These are phyloP conservation scores for Ricinus communis DNA, from an alignment of 345 rosid genomes.

Conservation along the genomic window DNA sequence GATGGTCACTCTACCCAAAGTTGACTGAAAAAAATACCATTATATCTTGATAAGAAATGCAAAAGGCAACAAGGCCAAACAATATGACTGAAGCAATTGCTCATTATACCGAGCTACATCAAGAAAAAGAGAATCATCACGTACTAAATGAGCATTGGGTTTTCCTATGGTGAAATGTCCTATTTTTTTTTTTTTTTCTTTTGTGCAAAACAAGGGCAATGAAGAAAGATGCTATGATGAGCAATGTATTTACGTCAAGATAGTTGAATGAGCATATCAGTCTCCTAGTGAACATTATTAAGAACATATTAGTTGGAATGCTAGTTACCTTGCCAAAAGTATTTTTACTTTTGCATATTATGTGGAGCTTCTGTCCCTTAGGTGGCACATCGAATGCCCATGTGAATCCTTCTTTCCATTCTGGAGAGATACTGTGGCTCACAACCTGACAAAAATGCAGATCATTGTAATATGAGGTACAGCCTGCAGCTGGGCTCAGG, in stretches of 20 bases:
- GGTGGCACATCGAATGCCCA: conserved; percentile 96
- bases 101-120: neutral
- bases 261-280: neutral
- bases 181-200: too few relatives aligned
- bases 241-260: neutral
- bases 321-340: conserved; percentile 79
- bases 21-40: conserved; percentile 47
- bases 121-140: neutral
- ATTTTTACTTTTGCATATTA: conserved; percentile 87
- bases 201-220: neutral
- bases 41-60: conserved; percentile 13
- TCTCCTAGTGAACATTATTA: neutral
- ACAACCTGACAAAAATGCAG: conserved; percentile 50
- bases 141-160: neutral
- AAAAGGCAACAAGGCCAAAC: too few relatives aligned
- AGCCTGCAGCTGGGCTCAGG: neutral
- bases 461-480: conserved; percentile 1
- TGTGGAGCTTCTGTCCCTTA: conserved; percentile 89
- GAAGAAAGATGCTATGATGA: neutral
- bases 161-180: neutral
- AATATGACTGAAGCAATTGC: neutral
- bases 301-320: neutral
- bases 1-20: conserved; percentile 78
- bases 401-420: conserved; percentile 85
- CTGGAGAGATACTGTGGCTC: conserved; percentile 64